phyloP scores from a whole-genome alignment of 257 asterid genomes.

The Salvia hispanica region DNA sequence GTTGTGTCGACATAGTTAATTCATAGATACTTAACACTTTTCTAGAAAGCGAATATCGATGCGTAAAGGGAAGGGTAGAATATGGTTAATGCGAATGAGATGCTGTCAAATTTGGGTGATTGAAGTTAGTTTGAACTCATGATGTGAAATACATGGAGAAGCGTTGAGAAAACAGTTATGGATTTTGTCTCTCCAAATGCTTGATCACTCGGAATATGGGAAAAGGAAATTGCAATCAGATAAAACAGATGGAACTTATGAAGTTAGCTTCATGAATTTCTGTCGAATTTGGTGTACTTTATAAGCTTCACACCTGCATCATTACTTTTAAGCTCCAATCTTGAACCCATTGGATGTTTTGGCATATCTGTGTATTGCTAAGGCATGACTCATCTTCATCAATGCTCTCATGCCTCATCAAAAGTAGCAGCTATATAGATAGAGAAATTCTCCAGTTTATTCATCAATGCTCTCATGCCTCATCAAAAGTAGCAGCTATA shows the following conservation, averaged over 20 bases:
- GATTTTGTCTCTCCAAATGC: constrained; percentile 8
- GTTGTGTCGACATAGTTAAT: constrained; percentile 20
- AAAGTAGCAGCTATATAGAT: no score
- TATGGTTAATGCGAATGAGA: constrained; percentile 2
- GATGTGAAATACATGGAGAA: constrained; percentile 6
- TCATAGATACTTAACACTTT: not conserved
- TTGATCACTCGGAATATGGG: not conserved
- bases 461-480: not conserved
- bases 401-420: not conserved
- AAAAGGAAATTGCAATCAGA: constrained; percentile 13
- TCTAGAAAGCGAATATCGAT: constrained; percentile 27
- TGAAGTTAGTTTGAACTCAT: constrained; percentile 11
- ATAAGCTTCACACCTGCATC: not conserved
- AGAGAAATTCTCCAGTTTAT: no score
- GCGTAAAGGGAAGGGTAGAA: constrained; percentile 7
- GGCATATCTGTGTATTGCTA: not conserved
- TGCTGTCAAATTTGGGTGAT: not conserved
- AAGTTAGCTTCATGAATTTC: constrained; percentile 1
- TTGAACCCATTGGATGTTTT: constrained; percentile 5
- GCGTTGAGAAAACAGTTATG: constrained; percentile 7
- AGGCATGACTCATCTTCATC: not conserved
- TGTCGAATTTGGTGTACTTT: not conserved
- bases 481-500: not conserved
- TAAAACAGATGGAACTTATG: not conserved
- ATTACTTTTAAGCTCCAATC: not conserved